Evolutionary conservation across 106 monocot species (phyloP), one percentile per base, ranked within the genome.

Genomic region (Posidonia australis): DNA sequence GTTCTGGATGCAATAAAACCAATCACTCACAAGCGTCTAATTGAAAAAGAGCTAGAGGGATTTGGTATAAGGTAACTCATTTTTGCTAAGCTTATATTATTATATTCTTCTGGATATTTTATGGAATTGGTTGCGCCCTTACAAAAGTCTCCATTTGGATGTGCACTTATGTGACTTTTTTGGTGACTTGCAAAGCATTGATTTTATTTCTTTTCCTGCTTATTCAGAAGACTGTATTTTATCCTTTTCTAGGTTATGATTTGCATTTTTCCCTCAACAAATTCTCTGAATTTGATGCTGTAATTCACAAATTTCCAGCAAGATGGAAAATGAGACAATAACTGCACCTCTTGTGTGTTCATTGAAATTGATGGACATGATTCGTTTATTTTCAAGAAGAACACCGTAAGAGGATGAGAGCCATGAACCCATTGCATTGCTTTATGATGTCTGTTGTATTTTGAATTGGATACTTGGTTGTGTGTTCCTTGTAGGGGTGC

Each of bases 1-100:
- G 94, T 96, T 67, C 90, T 96, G 62, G 94, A 96, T 84, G 94
- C 94, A 28, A 96, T 96, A 57, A 96, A 96, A 60, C 94, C 94
- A 22, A 96, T 96, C 73, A 96, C 94, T 28, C 94, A 96, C 79
- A 96, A 96, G 74, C 84, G 94, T 27, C 80, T 96, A 41, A 96
- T 96, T 67, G 94, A 96, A 65, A 96, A 96, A 74, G 94, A 96
- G 64, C 82, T 96, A 1, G 94, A 96, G 69, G 94, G 90, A 55
- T 96, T 96, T 78, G 94, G 94, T 42, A 96, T 96, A 80, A 86
- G 94, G 94, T 96, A 89, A 45, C 13, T 26, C 13, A 36, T 68
- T 68, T 52, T 26, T 47, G 25, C 14, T 51, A 45, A n/a, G 41
- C 29, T 44, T 61, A 17, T 58, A 9, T 18, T 26, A 25, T 44